These are phyloP conservation scores for Chaetomiaceae sp. DNA, from an alignment of 2,329 filamentous ascomycete species.

Conservation along the genomic window DNA sequence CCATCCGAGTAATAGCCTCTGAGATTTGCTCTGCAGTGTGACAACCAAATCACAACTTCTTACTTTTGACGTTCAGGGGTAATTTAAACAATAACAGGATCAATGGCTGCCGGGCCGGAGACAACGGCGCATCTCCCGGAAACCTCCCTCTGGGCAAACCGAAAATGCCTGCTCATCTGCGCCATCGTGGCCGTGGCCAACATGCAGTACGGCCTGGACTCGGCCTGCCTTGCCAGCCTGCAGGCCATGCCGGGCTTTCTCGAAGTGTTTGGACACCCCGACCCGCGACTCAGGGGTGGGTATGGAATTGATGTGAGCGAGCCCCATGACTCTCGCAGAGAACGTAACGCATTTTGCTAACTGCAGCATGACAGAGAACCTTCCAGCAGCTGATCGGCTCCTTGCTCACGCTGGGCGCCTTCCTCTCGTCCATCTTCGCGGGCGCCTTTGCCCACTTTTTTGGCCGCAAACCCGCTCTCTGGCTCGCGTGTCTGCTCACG, in stretches of 20 bases:
- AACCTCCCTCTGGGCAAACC: constrained; percentile 36
- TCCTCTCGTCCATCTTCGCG: constrained; percentile 45
- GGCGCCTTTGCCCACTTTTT: constrained; percentile 45
- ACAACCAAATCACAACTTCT: too few species aligned
- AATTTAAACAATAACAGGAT: too few species aligned
- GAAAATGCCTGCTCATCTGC: constrained; percentile 45
- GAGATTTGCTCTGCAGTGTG: too few species aligned
- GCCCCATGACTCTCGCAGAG: not conserved
- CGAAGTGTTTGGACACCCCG: constrained; percentile 45
- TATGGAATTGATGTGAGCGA: constrained; percentile 39
- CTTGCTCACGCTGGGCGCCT: constrained; percentile 47
- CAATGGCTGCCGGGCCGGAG: not conserved
- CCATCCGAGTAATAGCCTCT: too few species aligned
- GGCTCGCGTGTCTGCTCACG: constrained; percentile 44
- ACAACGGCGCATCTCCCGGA: constrained; percentile 25
- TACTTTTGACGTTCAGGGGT: too few species aligned
- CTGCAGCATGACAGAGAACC: constrained; percentile 34
- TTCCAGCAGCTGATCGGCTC: constrained; percentile 52
- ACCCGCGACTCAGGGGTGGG: constrained; percentile 33
- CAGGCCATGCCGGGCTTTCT: constrained; percentile 50
- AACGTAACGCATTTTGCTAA: too few species aligned
- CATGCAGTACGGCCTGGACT: constrained; percentile 51
- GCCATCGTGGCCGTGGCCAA: constrained; percentile 44
- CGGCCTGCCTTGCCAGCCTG: constrained; percentile 40
- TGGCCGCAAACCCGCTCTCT: constrained; percentile 43